Evolutionary conservation across 768 basidiomycete genomes (phyloP), one percentile per base, ranked within the genome.

Genomic region (Exidia glandulosa): DNA sequence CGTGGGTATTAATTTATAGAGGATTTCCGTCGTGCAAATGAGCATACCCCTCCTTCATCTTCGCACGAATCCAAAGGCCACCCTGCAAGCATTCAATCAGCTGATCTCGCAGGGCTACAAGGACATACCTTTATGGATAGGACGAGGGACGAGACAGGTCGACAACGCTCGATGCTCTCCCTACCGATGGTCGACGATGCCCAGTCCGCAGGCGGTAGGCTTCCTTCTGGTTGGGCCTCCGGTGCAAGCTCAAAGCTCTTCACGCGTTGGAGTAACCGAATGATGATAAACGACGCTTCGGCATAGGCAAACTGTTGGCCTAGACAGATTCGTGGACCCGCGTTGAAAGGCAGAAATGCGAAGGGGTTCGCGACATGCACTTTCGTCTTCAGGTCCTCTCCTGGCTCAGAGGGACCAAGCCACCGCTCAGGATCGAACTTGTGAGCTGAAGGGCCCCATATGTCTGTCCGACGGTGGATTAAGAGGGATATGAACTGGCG

Each of bases 371-470:
- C 29, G 32, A 69, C 59, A 0, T 57, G 56, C 30, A 34, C 27
- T 36, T 60, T 63, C 6, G 25, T 14, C 50, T 31, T 27, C 16
- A 54, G 25, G 13, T 66, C 62, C 14, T 50, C 19, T 54, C 50
- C 25, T 23, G 50, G 25, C 27, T 29, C 2, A n/a, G n/a, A n/a
- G n/a, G n/a, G n/a, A n/a, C n/a, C n/a, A n/a, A 71, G 48, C 75
- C 75, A 76, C 32, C 75, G 63, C 56, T 69, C 66, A 13, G 71
- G 72, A 33, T 71, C 64, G 61, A 74, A 76, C 3, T 62, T 59
- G 45, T 67, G 56, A 0, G 74, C 71, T 54, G 72, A 68, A 2
- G 64, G 62, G 4, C 75, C 75, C 75, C 74, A 76, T 1, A 71
- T 62, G 19, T 61, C 63, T 32, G 34, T 33, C 25, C 66, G 63